Conservation (phyloP, 2,329 filamentous ascomycete species). For the Verticillium klebahnii region DNA sequence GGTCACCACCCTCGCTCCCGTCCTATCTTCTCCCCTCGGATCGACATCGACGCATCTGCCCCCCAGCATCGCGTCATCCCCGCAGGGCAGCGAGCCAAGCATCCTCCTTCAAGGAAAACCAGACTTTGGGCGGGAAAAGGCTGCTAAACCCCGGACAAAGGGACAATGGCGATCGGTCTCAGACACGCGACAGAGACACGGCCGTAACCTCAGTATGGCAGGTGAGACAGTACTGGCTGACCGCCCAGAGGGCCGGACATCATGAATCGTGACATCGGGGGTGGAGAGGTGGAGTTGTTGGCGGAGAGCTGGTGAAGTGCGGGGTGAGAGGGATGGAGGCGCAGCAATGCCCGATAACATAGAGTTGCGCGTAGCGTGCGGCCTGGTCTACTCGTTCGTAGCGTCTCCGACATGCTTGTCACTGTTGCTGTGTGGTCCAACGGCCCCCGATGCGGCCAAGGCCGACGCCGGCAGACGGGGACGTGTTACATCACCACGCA, state of each 20-base stretch:
- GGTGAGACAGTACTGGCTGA: not conserved
- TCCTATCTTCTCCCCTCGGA: not conserved
- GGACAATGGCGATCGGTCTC: not conserved
- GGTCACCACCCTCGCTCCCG: not conserved
- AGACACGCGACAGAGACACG: not conserved
- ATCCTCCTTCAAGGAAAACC: not conserved
- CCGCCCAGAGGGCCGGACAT: not conserved
- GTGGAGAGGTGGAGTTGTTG: not conserved
- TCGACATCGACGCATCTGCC: not conserved
- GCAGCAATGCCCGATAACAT: not conserved
- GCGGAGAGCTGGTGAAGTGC: not conserved
- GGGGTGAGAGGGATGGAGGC: not conserved
- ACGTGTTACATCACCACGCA: not conserved
- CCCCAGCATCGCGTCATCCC: not conserved
- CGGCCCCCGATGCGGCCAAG: not conserved
- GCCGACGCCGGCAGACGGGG: not conserved
- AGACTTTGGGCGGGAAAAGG: not conserved
- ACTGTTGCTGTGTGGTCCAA: not conserved
- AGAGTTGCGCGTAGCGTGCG: not conserved
- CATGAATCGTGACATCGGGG: not conserved
- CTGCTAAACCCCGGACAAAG: not conserved
- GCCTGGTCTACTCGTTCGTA: not conserved
- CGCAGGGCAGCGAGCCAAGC: not conserved
- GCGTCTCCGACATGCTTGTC: too few species aligned
- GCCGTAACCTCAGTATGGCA: not conserved